phyloP scores from a whole-genome alignment of 1,284 basidiomycete species.

The Ceratobasidium sp. region DNA sequence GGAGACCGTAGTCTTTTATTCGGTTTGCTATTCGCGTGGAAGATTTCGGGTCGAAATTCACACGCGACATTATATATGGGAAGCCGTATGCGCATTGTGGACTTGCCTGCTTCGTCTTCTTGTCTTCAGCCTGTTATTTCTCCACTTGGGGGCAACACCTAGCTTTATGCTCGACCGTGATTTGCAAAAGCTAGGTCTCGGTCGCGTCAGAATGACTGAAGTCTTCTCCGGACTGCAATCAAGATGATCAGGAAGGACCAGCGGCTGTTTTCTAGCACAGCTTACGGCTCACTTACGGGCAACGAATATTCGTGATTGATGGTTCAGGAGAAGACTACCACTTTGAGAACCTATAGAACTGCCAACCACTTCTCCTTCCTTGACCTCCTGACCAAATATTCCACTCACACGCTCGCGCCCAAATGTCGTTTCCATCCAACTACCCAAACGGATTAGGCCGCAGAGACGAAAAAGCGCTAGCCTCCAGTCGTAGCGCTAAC shows the following conservation, averaged over 20 bases:
- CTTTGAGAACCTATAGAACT: not conserved
- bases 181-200: not conserved
- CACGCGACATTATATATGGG: not conserved
- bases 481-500: not conserved
- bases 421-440: not conserved
- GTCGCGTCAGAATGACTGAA: not conserved
- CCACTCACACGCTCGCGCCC: conserved; percentile 33
- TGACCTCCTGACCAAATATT: conserved; percentile 3
- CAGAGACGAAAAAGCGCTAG: not conserved
- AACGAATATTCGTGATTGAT: conserved; percentile 6
- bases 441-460: not conserved
- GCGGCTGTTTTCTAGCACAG: conserved; percentile 9
- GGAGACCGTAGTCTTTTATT: not conserved
- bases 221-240: not conserved
- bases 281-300: conserved; percentile 17
- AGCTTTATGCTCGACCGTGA: not conserved
- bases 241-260: conserved; percentile 3
- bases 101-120: not conserved
- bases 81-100: conserved; percentile 6
- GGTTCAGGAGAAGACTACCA: not conserved
- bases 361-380: conserved; percentile 24
- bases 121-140: conserved; percentile 4
- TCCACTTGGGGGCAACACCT: conserved; percentile 1
- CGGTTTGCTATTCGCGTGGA: not conserved
- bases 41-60: not conserved